Evolutionary conservation across 257 asterid genomes (phyloP).

Genomic region (Solanum medicagineum): DNA sequence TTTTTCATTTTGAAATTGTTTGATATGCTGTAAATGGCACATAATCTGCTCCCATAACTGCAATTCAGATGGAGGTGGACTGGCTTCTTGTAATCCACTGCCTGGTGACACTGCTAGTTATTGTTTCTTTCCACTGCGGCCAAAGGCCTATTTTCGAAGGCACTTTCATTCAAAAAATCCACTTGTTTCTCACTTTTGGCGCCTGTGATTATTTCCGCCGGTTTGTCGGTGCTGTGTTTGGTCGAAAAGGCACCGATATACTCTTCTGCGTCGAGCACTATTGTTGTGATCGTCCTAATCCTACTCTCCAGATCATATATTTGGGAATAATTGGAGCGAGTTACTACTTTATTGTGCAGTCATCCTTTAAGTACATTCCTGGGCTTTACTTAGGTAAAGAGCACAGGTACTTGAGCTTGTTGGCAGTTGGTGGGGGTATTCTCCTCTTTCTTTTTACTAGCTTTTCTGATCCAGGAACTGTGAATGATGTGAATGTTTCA

Average conservation of each 20-base stretch:
- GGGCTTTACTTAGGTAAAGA: constrained; percentile 71
- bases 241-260: constrained; percentile 55
- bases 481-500: constrained; percentile 57
- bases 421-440: constrained; percentile 87
- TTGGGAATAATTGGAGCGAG: constrained; percentile 70
- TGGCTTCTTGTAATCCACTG: constrained; percentile 87
- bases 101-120: constrained; percentile 52
- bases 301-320: constrained; percentile 79
- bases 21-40: no score
- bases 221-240: constrained; percentile 45
- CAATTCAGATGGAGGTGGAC: constrained; percentile 39
- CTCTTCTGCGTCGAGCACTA: constrained; percentile 57
- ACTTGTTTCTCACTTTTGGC: constrained; percentile 75
- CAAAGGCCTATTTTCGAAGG: constrained; percentile 95
- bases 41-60: not conserved
- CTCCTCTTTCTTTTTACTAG: constrained; percentile 84
- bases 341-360: constrained; percentile 46
- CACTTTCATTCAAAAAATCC: constrained; percentile 68
- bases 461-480: constrained; percentile 97
- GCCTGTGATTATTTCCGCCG: constrained; percentile 78
- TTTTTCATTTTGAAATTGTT: no score
- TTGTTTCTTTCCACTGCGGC: constrained; percentile 86
- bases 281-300: constrained; percentile 93
- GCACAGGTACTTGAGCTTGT: constrained; percentile 85
- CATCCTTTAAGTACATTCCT: constrained; percentile 79